phyloP scores from a whole-genome alignment of 768 basidiomycete species.

The Floccularia luteovirens region DNA sequence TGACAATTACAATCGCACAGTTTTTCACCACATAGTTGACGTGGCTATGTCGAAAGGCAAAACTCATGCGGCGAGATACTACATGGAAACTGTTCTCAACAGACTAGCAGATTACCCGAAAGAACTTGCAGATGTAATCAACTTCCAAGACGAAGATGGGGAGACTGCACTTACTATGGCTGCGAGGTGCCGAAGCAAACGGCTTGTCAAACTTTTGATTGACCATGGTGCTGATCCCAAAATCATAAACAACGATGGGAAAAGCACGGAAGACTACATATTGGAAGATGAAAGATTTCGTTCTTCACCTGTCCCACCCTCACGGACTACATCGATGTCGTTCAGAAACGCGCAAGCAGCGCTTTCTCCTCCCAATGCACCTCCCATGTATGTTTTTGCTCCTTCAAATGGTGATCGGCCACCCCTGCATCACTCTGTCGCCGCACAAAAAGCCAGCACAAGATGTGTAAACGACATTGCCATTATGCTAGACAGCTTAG shows the following conservation, averaged over 20 bases:
- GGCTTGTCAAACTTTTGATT: constrained; percentile 89
- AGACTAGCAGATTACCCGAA: constrained; percentile 90
- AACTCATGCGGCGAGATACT: constrained; percentile 95
- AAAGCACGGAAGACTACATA: constrained; percentile 97
- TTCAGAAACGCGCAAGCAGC: constrained; percentile 66
- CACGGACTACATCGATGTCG: constrained; percentile 59
- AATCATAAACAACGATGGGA: constrained; percentile 88
- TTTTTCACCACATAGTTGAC: constrained; percentile 97
- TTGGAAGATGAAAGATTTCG: constrained; percentile 97
- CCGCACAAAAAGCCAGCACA: constrained; percentile 82
- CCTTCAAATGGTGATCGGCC: constrained; percentile 54
- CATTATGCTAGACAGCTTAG: constrained; percentile 80
- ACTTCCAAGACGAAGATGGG: constrained; percentile 98
- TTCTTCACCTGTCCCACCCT: constrained; percentile 77
- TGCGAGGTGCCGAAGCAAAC: constrained; percentile 90
- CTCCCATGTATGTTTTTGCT: constrained; percentile 33
- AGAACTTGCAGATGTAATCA: constrained; percentile 95
- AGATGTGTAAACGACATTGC: constrained; percentile 81
- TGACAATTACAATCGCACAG: constrained; percentile 94
- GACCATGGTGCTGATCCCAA: constrained; percentile 97
- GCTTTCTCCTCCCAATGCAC: constrained; percentile 36
- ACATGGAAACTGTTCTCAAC: constrained; percentile 92
- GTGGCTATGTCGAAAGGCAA: constrained; percentile 97
- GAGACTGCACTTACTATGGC: constrained; percentile 97
- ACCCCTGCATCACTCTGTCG: constrained; percentile 77